Base-by-base conservation (phyloP, 1,139 yeast genomes). In the Debaryomycetaceae sp. region DNA sequence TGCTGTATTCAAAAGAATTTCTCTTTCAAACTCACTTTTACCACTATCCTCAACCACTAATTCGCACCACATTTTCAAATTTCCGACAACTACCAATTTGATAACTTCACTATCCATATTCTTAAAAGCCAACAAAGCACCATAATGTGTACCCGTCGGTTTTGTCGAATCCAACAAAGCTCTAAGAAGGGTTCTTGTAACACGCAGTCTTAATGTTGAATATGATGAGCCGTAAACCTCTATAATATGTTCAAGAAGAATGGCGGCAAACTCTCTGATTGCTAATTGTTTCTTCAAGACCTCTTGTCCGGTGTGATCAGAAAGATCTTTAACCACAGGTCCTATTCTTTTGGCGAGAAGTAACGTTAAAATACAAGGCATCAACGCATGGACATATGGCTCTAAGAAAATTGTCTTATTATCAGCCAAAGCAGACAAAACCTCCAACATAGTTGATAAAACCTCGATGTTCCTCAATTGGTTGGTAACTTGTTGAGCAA, bases 381-480 rank as follows among this genome's bases (percentile, higher is more conserved):
- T 88, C 51, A 94, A 71, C 1, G 96, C 94, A 63, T 94, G 98
- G 38, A 94, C 91, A 55, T 92, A 94, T 9, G 98, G 98, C 51
- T 92, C 98, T 48, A 92, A 74, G 56, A 91, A 92, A 35, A 94
- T 82, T 17, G 96, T 84, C 41, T 82, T 82, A 63, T 94, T 94
- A 36, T 86, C 81, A 36, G 91, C 75, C 38, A 94, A 72, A 0
- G 98, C 92, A 47, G 87, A 85, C 17, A 92, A 80, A 44, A 89
- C 91, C 59, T 88, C 95, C 48, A 94, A 70, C 91, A 92, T 89
- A 7, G 96, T 87, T n/a, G 87, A 76, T 41, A 92, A 69, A 29
- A 87, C 67, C 14, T 79, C 81, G 36, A 87, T 70, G 55, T 85
- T 84, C 52, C 87, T 79, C 50, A 92, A 73, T 55, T 88, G 92